Conservation (phyloP, 768 basidiomycete species). For the Kwoniella mangroviensis region DNA sequence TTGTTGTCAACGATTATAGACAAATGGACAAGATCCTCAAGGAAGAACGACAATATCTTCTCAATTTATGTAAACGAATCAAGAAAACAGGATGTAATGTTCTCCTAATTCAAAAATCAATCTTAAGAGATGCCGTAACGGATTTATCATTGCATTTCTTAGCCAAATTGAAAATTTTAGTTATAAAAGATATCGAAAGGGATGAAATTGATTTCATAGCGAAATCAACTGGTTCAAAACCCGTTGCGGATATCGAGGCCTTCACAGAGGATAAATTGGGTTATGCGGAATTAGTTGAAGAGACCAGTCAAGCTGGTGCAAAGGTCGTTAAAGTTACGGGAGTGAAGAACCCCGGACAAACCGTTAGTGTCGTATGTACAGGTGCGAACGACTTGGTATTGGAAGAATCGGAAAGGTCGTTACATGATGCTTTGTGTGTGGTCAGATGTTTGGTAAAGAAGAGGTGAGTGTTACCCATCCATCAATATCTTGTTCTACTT, state of each 20-base stretch:
- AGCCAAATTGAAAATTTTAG: conserved; percentile 93
- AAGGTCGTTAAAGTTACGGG: conserved; percentile 95
- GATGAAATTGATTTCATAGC: conserved; percentile 98
- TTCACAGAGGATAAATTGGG: conserved; percentile 98
- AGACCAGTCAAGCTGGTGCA: conserved; percentile 72
- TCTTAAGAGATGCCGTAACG: conserved; percentile 98
- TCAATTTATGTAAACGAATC: conserved; percentile 98
- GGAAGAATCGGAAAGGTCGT: conserved; percentile 94
- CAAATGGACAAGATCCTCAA: conserved; percentile 99
- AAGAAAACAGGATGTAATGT: conserved; percentile 99
- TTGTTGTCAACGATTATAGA: conserved; percentile 98
- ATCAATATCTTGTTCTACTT: too few relatives aligned
- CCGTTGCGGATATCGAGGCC: conserved; percentile 94
- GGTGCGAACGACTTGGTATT: conserved; percentile 90
- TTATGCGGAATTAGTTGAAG: conserved; percentile 93
- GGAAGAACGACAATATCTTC: conserved; percentile 95
- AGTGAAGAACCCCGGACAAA: conserved; percentile 90
- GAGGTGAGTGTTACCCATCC: conserved; percentile 65
- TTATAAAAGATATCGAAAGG: conserved; percentile 95
- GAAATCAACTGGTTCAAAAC: conserved; percentile 92
- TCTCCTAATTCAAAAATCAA: conserved; percentile 97
- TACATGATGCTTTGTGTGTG: conserved; percentile 98
- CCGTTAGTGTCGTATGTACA: conserved; percentile 93
- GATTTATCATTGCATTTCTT: conserved; percentile 97
- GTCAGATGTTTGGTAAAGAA: conserved; percentile 98